Evolutionary conservation across 2,329 filamentous ascomycete species (phyloP).

Genomic region (Colletotrichum sp.): DNA sequence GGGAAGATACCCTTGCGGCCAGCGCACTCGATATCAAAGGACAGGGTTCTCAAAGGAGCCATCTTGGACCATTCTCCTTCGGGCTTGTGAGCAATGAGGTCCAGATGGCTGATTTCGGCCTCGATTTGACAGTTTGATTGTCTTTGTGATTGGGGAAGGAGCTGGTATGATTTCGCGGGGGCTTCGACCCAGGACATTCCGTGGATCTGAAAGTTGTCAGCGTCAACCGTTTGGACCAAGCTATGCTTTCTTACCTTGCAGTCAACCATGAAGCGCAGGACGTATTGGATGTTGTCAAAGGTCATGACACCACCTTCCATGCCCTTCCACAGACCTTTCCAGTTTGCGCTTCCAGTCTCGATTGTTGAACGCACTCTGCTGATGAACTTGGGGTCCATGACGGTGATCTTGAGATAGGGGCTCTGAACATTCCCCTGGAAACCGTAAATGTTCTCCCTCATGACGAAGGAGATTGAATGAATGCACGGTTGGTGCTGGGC

Average conservation of each 20-base stretch:
- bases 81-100: slow-evolving; percentile 85
- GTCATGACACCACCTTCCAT: slow-evolving; percentile 77
- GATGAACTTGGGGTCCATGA: slow-evolving; percentile 88
- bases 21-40: slow-evolving; percentile 98
- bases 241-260: slow-evolving; percentile 66
- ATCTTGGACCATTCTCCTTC: slow-evolving; percentile 98
- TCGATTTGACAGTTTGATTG: slow-evolving; percentile 98
- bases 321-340: slow-evolving; percentile 86
- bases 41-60: slow-evolving; percentile 89
- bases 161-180: slow-evolving; percentile 72
- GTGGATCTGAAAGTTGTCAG: slow-evolving; percentile 61
- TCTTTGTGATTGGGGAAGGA: slow-evolving; percentile 68
- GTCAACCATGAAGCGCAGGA: slow-evolving; percentile 97
- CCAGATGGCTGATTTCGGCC: slow-evolving; percentile 79
- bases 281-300: slow-evolving; percentile 95
- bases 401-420: slow-evolving; percentile 91
- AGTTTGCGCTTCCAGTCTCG: slow-evolving; percentile 80
- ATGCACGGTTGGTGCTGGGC: slow-evolving; percentile 77
- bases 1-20: slow-evolving; percentile 98
- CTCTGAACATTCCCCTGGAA: slow-evolving; percentile 94
- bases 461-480: slow-evolving; percentile 78
- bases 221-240: neutral
- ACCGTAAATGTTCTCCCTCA: slow-evolving; percentile 90
- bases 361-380: slow-evolving; percentile 76
- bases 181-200: slow-evolving; percentile 99